phyloP scores from a whole-genome alignment of 2,329 filamentous ascomycete genomes.

The Mycosphaerelloides madeirae region DNA sequence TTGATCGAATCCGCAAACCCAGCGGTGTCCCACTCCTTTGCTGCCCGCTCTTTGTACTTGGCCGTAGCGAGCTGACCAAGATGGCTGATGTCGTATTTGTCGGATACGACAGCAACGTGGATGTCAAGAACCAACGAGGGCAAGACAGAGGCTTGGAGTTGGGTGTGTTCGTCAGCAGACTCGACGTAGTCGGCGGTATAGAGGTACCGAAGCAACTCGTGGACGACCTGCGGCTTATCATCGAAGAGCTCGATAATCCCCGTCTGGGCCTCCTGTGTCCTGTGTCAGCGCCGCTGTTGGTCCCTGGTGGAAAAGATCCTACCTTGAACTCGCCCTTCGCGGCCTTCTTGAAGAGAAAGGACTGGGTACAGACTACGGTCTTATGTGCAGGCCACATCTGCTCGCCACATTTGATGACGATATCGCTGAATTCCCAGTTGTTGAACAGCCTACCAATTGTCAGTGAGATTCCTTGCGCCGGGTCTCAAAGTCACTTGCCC shows the following conservation, averaged over 20 bases:
- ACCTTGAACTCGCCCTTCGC: constrained; percentile 7
- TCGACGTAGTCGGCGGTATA: background rate
- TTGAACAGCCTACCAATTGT: constrained; percentile 1
- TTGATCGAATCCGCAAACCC: too few relatives aligned
- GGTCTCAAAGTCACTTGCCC: too few relatives aligned
- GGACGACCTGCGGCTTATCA: constrained; percentile 1
- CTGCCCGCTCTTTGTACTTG: too few relatives aligned
- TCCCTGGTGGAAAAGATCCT: background rate
- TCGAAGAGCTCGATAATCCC: constrained; percentile 1
- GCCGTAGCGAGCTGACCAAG: background rate
- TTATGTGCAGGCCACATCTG: constrained; percentile 11
- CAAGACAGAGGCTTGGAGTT: too few relatives aligned
- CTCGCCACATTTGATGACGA: constrained; percentile 14
- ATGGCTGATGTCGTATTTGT: background rate
- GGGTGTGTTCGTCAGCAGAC: too few relatives aligned
- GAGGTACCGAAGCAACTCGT: constrained; percentile 1
- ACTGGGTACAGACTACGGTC: constrained; percentile 12
- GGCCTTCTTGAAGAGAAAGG: constrained; percentile 8
- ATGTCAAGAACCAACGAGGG: background rate
- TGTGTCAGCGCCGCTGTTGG: too few relatives aligned
- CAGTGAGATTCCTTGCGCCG: too few relatives aligned
- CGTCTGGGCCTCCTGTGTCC: constrained; percentile 1
- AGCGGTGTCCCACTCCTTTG: too few relatives aligned
- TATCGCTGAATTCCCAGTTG: constrained; percentile 13
- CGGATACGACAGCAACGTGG: background rate